Percentiles rank a stretch among this genome's conserved stretches.
Conservation (phyloP, 768 basidiomycete species). For the Podaxis sp. region DNA sequence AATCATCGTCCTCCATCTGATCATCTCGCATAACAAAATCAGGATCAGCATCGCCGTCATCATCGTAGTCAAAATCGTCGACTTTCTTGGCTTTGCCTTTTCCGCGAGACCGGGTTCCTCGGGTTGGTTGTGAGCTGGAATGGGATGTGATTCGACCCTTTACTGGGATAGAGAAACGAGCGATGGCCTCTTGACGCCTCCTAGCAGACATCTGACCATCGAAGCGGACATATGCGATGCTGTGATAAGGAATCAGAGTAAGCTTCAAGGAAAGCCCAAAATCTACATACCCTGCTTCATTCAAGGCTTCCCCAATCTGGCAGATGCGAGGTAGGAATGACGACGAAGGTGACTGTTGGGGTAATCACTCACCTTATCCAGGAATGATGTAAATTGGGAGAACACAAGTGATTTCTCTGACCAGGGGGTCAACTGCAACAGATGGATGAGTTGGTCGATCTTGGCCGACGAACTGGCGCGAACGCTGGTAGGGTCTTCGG, state of each 20-base stretch:
- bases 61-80: conserved; percentile 18
- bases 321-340: neutral
- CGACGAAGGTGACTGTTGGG: neutral
- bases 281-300: conserved; percentile 54
- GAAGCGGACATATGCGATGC: conserved; percentile 77
- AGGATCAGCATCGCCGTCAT: conserved; percentile 33
- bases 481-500: conserved; percentile 36
- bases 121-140: neutral
- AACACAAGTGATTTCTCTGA: conserved; percentile 85
- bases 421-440: conserved; percentile 63
- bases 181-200: conserved; percentile 73
- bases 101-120: neutral
- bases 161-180: conserved; percentile 71
- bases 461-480: conserved; percentile 73
- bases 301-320: conserved; percentile 69
- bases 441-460: conserved; percentile 75
- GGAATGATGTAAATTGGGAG: conserved; percentile 84
- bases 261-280: neutral
- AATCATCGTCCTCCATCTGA: conserved; percentile 20
- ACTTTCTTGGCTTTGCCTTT: conserved; percentile 12
- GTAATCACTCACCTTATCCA: conserved; percentile 59
- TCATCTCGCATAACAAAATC: conserved; percentile 32
- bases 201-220: conserved; percentile 86
- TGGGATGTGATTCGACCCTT: conserved; percentile 22
- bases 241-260: conserved; percentile 23